These are phyloP conservation scores for Malus hybrid DNA, from an alignment of 331 rosid genomes.

Conservation along the genomic window DNA sequence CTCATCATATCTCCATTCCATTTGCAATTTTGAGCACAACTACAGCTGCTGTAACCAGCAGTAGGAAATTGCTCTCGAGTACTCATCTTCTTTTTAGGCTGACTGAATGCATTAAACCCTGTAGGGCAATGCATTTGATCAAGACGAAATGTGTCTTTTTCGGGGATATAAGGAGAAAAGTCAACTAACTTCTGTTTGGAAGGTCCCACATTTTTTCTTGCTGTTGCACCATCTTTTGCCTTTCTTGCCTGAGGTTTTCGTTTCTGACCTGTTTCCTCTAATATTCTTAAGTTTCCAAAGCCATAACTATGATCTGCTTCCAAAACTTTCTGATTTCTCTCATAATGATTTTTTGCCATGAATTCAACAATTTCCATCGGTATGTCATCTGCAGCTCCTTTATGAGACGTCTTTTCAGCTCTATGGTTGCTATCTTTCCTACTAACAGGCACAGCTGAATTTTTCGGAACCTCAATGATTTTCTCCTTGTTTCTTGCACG, in stretches of 20 bases:
- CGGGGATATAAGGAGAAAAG: slow-evolving; percentile 37
- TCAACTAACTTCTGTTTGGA: slow-evolving; percentile 45
- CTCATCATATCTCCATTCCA: slow-evolving; percentile 43
- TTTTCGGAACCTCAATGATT: slow-evolving; percentile 36
- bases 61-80: slow-evolving; percentile 48
- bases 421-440: slow-evolving; percentile 37
- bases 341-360: slow-evolving; percentile 82
- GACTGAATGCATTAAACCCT: slow-evolving; percentile 35
- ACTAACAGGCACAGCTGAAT: slow-evolving; percentile 15
- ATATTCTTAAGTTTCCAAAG: slow-evolving; percentile 32
- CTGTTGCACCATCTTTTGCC: slow-evolving; percentile 27
- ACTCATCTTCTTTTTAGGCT: slow-evolving; percentile 48
- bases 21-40: slow-evolving; percentile 45
- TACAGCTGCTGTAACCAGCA: slow-evolving; percentile 35
- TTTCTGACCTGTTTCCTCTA: slow-evolving; percentile 33
- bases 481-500: slow-evolving; percentile 35
- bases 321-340: slow-evolving; percentile 36
- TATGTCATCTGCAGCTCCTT: slow-evolving; percentile 65
- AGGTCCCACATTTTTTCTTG: slow-evolving; percentile 44
- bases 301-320: slow-evolving; percentile 33
- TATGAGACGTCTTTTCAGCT: slow-evolving; percentile 38
- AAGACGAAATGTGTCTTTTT: slow-evolving; percentile 27
- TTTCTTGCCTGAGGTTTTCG: slow-evolving; percentile 36
- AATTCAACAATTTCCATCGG: slow-evolving; percentile 96
- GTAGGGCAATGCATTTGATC: slow-evolving; percentile 36